Conservation (phyloP, 495 filamentous ascomycete genomes). For the Talaromyces borbonicus region DNA sequence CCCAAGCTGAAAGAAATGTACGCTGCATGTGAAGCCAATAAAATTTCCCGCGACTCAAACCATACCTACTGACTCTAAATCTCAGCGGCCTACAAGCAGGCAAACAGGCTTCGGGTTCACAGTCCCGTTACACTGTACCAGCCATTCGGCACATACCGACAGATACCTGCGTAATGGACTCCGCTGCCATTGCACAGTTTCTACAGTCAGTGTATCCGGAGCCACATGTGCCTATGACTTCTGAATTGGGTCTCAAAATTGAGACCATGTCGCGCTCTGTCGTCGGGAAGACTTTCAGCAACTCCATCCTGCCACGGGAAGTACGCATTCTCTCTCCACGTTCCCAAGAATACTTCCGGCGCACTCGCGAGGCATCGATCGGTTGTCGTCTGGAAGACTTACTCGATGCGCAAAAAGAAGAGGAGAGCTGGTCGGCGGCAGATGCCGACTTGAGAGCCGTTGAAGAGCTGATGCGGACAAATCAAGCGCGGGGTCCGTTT, state of each 20-base stretch:
- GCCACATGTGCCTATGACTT: conserved; percentile 22
- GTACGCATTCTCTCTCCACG: conserved; percentile 28
- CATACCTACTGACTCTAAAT: conserved; percentile 8
- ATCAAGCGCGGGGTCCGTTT: conserved; percentile 28
- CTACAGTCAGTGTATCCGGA: conserved; percentile 30
- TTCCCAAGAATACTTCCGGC: conserved; percentile 28
- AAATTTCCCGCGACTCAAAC: conserved; percentile 8
- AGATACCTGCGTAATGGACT: conserved; percentile 33
- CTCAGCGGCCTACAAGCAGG: conserved; percentile 18
- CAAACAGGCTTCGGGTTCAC: conserved; percentile 13
- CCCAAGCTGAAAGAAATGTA: conserved; percentile 29
- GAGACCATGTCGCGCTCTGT: conserved; percentile 20
- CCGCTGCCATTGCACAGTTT: conserved; percentile 26
- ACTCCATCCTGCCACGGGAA: conserved; percentile 25
- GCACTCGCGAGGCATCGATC: conserved; percentile 25
- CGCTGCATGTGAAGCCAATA: conserved; percentile 13
- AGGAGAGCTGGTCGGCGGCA: conserved; percentile 19
- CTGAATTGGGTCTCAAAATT: conserved; percentile 25
- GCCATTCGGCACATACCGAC: conserved; percentile 31
- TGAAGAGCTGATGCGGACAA: conserved; percentile 21
- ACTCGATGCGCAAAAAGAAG: conserved; percentile 22
- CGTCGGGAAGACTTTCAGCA: conserved; percentile 15
- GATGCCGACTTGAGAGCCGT: conserved; percentile 16
- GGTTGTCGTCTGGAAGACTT: conserved; percentile 26
- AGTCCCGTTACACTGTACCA: conserved; percentile 30